Evolutionary conservation across 306 rosid species (phyloP).

Genomic region (Vigna mungo): DNA sequence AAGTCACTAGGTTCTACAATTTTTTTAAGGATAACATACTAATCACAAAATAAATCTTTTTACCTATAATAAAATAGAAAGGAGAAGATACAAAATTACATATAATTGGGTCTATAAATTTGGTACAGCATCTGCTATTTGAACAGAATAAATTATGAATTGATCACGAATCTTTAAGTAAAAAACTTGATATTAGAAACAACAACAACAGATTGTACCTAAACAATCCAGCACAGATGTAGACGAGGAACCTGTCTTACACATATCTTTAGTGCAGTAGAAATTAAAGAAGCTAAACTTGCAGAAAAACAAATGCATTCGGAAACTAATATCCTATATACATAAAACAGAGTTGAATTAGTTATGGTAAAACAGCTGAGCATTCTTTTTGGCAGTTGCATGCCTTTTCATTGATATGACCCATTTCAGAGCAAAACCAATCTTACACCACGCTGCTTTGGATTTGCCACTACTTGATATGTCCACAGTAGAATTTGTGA

Average conservation of each 20-base stretch:
- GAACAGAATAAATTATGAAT: background rate
- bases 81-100: too few relatives aligned
- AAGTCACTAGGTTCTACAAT: too few relatives aligned
- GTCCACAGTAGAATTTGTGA: background rate
- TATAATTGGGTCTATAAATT: too few relatives aligned
- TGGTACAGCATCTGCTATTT: too few relatives aligned
- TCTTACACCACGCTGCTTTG: conserved; percentile 61
- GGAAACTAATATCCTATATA: background rate
- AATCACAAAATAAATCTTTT: too few relatives aligned
- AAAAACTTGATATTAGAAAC: conserved; percentile 36
- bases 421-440: conserved; percentile 54
- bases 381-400: conserved; percentile 54
- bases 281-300: conserved; percentile 18
- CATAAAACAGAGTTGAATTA: conserved; percentile 7
- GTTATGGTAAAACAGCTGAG: conserved; percentile 30
- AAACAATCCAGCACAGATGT: background rate
- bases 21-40: too few relatives aligned
- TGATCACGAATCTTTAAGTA: background rate
- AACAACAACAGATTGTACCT: background rate
- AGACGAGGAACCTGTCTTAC: conserved; percentile 29
- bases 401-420: conserved; percentile 45
- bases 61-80: too few relatives aligned
- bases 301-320: background rate
- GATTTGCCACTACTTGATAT: conserved; percentile 48
- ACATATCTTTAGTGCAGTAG: conserved; percentile 38